Evolutionary conservation across 1,284 basidiomycete species (phyloP).

Genomic region (Ceratobasidium sp.): DNA sequence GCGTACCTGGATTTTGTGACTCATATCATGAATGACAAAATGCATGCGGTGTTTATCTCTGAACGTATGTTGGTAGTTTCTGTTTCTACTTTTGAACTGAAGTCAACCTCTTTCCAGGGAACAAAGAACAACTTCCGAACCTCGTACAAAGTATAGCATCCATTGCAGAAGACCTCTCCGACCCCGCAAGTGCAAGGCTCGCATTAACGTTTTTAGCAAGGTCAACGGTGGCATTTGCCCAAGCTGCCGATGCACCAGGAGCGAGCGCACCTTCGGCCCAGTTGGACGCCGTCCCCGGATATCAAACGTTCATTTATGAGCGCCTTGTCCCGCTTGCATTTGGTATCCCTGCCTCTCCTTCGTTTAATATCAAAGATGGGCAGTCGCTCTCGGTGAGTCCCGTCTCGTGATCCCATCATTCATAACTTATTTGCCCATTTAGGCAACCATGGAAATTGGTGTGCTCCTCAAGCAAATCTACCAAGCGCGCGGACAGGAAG

Average conservation of each 20-base stretch:
- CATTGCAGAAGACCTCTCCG: constrained; percentile 74
- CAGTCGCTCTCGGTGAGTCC: constrained; percentile 76
- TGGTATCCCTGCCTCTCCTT: constrained; percentile 74
- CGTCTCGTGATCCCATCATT: constrained; percentile 16
- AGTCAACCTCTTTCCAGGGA: constrained; percentile 29
- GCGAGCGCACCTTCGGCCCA: constrained; percentile 36
- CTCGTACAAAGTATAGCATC: constrained; percentile 67
- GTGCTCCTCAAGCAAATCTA: constrained; percentile 80
- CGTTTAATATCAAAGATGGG: constrained; percentile 88
- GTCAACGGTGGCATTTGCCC: constrained; percentile 49
- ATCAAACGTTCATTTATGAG: constrained; percentile 92
- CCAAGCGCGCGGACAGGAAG: constrained; percentile 81
- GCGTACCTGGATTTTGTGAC: constrained; percentile 88
- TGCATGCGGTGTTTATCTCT: constrained; percentile 86
- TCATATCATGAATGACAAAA: constrained; percentile 77
- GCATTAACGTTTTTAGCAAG: constrained; percentile 82
- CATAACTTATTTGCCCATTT: constrained; percentile 39
- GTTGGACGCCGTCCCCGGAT: constrained; percentile 76
- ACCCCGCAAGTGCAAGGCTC: constrained; percentile 75
- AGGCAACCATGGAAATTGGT: constrained; percentile 89
- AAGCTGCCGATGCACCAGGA: constrained; percentile 30
- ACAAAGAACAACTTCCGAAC: constrained; percentile 55
- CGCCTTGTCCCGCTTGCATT: constrained; percentile 84
- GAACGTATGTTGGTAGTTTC: constrained; percentile 63
- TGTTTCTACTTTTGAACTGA: not conserved